phyloP scores from a whole-genome alignment of 176 grass and related monocot genomes.

The Eragrostis curvula region DNA sequence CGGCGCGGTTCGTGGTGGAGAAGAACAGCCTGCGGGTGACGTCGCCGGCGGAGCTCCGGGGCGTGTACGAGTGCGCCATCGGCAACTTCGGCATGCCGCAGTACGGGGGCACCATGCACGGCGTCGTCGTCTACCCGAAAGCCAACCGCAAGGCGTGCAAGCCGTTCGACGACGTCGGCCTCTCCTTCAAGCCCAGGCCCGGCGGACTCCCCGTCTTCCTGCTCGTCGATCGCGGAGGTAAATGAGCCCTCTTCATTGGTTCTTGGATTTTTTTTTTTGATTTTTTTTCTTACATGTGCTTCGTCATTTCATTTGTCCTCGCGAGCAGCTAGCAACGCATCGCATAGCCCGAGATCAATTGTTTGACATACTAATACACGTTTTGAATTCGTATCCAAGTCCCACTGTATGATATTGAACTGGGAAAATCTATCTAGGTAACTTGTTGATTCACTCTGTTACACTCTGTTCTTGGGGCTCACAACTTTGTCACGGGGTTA shows the following conservation, averaged over 20 bases:
- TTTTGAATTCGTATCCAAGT: not conserved
- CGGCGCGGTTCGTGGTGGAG: slow-evolving; percentile 83
- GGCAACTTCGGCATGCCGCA: slow-evolving; percentile 92
- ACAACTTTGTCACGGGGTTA: not conserved
- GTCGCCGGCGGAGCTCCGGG: slow-evolving; percentile 64
- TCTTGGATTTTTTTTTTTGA: not conserved
- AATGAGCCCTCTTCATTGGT: not conserved
- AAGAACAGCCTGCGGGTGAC: slow-evolving; percentile 87
- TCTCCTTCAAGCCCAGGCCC: slow-evolving; percentile 72
- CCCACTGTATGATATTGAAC: not conserved
- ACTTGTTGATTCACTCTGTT: not conserved
- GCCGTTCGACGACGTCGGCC: slow-evolving; percentile 51
- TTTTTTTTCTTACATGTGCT: not conserved
- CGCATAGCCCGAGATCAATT: not conserved
- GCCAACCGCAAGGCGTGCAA: slow-evolving; percentile 70
- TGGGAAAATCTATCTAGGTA: not conserved
- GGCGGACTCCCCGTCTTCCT: slow-evolving; percentile 76
- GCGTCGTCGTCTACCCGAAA: slow-evolving; percentile 81
- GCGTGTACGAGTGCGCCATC: slow-evolving; percentile 84
- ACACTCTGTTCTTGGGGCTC: not conserved
- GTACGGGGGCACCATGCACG: slow-evolving; percentile 90
- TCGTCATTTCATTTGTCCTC: not conserved
- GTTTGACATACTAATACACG: not conserved
- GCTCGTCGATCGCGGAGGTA: slow-evolving; percentile 82
- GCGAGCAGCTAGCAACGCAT: not conserved